Evolutionary conservation across 257 asterid genomes (phyloP).

Genomic region (Nicotiana noctiflora): DNA sequence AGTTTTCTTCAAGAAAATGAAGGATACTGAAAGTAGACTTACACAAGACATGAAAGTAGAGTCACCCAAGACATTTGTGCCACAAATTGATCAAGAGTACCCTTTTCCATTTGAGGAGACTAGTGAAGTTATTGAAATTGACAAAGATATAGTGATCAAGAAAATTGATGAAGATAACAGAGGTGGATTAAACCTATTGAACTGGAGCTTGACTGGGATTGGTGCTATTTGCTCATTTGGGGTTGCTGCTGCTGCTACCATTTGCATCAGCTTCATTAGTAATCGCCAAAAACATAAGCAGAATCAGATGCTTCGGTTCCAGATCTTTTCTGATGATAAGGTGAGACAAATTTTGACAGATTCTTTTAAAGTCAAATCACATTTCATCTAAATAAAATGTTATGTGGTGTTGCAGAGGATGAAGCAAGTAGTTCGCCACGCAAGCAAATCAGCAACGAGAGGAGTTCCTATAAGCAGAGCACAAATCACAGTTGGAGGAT

Average conservation of each 20-base stretch:
- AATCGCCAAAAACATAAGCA: conserved; percentile 19
- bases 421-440: conserved; percentile 37
- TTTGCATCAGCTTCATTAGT: conserved; percentile 51
- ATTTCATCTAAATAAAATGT: no score
- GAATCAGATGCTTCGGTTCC: conserved; percentile 36
- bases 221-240: conserved; percentile 81
- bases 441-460: conserved; percentile 32
- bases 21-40: conserved; percentile 46
- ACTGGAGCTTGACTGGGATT: conserved; percentile 58
- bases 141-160: conserved; percentile 13
- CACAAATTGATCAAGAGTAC: background rate
- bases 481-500: conserved; percentile 58
- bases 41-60: conserved; percentile 43
- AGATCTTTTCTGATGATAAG: conserved; percentile 48
- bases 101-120: conserved; percentile 33
- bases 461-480: conserved; percentile 46
- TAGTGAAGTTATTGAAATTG: conserved; percentile 8
- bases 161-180: background rate
- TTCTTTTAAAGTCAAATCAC: background rate
- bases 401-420: conserved; percentile 29
- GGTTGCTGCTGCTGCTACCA: conserved; percentile 58
- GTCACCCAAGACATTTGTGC: no score
- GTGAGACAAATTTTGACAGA: conserved; percentile 15
- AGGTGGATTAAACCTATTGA: conserved; percentile 43
- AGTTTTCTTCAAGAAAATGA: conserved; percentile 73